A percentile compares a stretch with the other conserved stretches of the same genome.
Conservation (phyloP, 768 basidiomycete genomes). For the Austroboletus festivus region DNA sequence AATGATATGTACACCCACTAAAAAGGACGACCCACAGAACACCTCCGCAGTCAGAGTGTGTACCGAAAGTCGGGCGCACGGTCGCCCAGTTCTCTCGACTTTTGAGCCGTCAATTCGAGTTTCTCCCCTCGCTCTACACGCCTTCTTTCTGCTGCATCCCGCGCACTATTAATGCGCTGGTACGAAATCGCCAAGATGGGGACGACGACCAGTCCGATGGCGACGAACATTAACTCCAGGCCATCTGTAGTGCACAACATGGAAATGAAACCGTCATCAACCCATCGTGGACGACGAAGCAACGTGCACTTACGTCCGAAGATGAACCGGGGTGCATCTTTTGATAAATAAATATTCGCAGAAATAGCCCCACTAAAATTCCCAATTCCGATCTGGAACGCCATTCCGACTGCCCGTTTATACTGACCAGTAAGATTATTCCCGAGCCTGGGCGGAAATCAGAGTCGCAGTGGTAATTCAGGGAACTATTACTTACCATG, state of each 20-base stretch:
- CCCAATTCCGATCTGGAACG: constrained; percentile 49
- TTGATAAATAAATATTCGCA: constrained; percentile 56
- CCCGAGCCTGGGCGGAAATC: constrained; percentile 41
- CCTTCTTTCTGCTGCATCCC: constrained; percentile 35
- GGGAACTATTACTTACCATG: constrained; percentile 46
- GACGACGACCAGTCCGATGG: constrained; percentile 55
- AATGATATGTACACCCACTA: too few species aligned
- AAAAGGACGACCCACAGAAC: too few species aligned
- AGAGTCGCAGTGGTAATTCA: neutral
- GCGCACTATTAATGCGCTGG: constrained; percentile 50
- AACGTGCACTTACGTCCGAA: constrained; percentile 51
- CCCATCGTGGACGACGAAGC: neutral
- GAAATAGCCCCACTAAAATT: constrained; percentile 66
- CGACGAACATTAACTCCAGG: constrained; percentile 65
- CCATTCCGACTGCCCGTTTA: constrained; percentile 68
- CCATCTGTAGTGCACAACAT: constrained; percentile 39
- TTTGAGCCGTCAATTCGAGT: constrained; percentile 9
- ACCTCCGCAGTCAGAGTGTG: constrained; percentile 37
- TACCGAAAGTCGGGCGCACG: constrained; percentile 64
- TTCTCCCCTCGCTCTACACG: constrained; percentile 20
- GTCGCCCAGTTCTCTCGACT: constrained; percentile 47
- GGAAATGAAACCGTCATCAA: neutral
- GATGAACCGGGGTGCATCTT: constrained; percentile 58
- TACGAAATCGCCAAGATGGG: constrained; percentile 50
- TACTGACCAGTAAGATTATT: constrained; percentile 59